Conservation (phyloP, 1,139 yeast genomes). For the Nematodospora anomalae region DNA sequence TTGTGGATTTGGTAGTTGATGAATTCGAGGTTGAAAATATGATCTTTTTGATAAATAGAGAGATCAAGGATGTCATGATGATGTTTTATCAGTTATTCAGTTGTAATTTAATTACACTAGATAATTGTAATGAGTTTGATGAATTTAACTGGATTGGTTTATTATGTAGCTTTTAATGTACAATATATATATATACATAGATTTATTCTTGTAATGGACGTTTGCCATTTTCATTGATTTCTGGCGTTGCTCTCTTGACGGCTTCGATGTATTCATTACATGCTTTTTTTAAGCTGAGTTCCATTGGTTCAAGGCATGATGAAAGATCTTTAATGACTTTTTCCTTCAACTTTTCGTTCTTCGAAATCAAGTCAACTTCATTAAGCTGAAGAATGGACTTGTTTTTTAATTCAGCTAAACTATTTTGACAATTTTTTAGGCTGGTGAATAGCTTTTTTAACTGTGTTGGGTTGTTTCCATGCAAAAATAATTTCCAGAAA, state of each 20-base stretch:
- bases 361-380: constrained; percentile 15
- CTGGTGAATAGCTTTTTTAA: constrained; percentile 38
- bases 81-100: constrained; percentile 6
- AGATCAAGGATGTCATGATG: constrained; percentile 5
- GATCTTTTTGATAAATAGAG: constrained; percentile 10
- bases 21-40: constrained; percentile 9
- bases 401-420: constrained; percentile 24
- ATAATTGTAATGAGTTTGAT: constrained; percentile 7
- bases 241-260: constrained; percentile 15
- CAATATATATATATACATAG: not conserved
- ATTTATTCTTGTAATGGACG: constrained; percentile 18
- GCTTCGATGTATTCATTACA: constrained; percentile 33
- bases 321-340: constrained; percentile 35
- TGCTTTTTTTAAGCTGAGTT: constrained; percentile 32
- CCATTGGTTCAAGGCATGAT: constrained; percentile 31
- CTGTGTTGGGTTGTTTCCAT: constrained; percentile 40
- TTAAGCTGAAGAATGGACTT: constrained; percentile 15
- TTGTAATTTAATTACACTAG: constrained; percentile 7
- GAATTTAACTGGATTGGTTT: constrained; percentile 14
- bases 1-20: constrained; percentile 13
- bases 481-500: constrained; percentile 43
- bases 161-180: constrained; percentile 11
- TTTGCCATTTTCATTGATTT: constrained; percentile 31
- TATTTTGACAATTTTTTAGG: constrained; percentile 34
- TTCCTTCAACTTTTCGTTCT: constrained; percentile 35